Evolutionary conservation across 1,284 basidiomycete species (phyloP).

Genomic region (Tylopilus sp.): DNA sequence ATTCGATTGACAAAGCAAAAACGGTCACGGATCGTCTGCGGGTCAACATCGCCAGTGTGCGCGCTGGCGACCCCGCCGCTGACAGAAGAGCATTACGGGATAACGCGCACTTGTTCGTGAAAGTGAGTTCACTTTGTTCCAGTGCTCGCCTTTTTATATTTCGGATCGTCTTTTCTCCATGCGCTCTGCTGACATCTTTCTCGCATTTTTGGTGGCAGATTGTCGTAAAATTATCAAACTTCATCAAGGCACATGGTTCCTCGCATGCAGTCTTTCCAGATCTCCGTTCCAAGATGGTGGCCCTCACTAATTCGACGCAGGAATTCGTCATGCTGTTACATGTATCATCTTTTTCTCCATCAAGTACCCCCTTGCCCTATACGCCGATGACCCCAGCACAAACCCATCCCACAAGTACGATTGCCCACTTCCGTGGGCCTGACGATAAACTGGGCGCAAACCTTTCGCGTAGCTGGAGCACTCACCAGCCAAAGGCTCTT

Average conservation of each 20-base stretch:
- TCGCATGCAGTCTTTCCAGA: slow-evolving; percentile 54
- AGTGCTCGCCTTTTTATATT: neutral
- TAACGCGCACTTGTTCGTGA: slow-evolving; percentile 70
- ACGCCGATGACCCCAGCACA: slow-evolving; percentile 50
- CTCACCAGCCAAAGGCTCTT: slow-evolving; percentile 45
- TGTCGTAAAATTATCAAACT: slow-evolving; percentile 66
- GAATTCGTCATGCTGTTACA: slow-evolving; percentile 77
- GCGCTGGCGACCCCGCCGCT: slow-evolving; percentile 45
- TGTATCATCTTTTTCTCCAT: slow-evolving; percentile 72
- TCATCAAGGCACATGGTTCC: slow-evolving; percentile 59
- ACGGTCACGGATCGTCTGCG: slow-evolving; percentile 56
- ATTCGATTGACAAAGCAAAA: slow-evolving; percentile 55
- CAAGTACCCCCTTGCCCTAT: slow-evolving; percentile 53
- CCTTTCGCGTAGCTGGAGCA: slow-evolving; percentile 62
- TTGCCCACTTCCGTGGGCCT: slow-evolving; percentile 15
- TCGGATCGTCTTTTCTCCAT: neutral
- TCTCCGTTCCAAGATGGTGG: slow-evolving; percentile 65
- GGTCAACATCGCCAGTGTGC: slow-evolving; percentile 52
- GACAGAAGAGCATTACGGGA: slow-evolving; percentile 64
- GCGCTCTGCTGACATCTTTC: neutral
- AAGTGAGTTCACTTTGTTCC: slow-evolving; percentile 44
- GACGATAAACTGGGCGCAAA: slow-evolving; percentile 52
- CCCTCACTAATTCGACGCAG: slow-evolving; percentile 73
- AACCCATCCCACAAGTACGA: slow-evolving; percentile 6
- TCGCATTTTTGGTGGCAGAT: slow-evolving; percentile 41